A percentile compares a stretch with the other conserved stretches of the same genome.
phyloP scores from a whole-genome alignment of 495 filamentous ascomycete species.

The Hypoxylon cercidicola region DNA sequence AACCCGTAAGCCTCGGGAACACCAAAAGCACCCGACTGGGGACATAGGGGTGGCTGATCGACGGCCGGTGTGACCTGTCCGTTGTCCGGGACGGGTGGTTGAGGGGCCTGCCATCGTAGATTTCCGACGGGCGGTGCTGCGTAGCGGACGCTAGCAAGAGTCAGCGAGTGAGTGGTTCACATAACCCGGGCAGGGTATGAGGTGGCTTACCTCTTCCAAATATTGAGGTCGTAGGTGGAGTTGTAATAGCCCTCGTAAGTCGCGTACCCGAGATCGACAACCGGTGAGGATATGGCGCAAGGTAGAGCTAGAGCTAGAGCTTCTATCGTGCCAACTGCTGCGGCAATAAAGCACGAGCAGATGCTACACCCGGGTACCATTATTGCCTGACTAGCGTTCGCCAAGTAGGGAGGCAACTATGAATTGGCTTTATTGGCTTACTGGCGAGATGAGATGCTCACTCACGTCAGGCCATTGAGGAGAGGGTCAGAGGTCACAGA shows the following conservation, averaged over 20 bases:
- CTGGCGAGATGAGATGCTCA: conserved; percentile 15
- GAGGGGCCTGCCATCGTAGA: conserved; percentile 48
- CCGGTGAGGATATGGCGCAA: conserved; percentile 27
- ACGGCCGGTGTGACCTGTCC: conserved; percentile 35
- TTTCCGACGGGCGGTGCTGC: conserved; percentile 48
- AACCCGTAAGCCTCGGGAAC: conserved; percentile 33
- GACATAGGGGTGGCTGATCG: conserved; percentile 46
- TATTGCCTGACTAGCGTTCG: conserved; percentile 23
- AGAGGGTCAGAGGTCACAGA: too few species aligned
- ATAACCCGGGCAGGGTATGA: not conserved
- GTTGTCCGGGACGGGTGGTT: conserved; percentile 33
- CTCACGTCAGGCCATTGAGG: conserved; percentile 1
- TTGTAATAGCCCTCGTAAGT: conserved; percentile 52
- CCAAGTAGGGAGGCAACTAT: not conserved
- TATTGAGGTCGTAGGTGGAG: conserved; percentile 47
- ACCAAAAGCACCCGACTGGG: conserved; percentile 45
- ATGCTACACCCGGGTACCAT: conserved; percentile 27
- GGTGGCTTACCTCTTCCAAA: conserved; percentile 51
- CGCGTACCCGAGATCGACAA: conserved; percentile 53
- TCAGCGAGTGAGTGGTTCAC: conserved; percentile 15
- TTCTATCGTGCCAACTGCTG: not conserved
- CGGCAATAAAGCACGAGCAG: conserved; percentile 19
- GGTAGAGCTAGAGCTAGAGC: not conserved
- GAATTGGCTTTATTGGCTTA: conserved; percentile 12
- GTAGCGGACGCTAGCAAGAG: conserved; percentile 44